phyloP scores from a whole-genome alignment of 75 land plant species.

The Selaginella tamariscina region DNA sequence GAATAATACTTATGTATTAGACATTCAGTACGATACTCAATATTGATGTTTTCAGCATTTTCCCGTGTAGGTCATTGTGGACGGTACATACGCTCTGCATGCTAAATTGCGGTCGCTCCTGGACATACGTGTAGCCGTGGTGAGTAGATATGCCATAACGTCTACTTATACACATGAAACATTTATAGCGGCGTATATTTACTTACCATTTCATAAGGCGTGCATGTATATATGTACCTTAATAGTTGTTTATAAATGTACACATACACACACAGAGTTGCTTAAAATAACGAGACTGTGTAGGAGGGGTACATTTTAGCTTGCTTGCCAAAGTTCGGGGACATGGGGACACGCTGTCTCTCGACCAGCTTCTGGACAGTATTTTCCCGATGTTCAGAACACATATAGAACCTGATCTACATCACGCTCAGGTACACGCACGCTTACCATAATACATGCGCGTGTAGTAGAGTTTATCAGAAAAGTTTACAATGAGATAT shows the following conservation, averaged over 20 bases:
- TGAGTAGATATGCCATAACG: constrained; percentile 22
- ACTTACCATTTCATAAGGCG: not conserved
- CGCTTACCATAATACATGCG: not conserved
- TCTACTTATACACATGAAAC: not conserved
- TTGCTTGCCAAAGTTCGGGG: constrained; percentile 89
- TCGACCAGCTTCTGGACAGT: constrained; percentile 92
- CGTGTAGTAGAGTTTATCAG: not conserved
- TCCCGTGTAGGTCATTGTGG: constrained; percentile 72
- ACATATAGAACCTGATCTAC: constrained; percentile 97
- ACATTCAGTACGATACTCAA: not conserved
- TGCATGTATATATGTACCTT: not conserved
- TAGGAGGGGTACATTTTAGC: constrained; percentile 96
- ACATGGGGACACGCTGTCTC: constrained; percentile 79
- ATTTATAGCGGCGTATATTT: not conserved
- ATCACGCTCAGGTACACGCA: constrained; percentile 85
- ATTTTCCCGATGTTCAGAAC: constrained; percentile 93
- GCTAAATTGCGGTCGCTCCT: constrained; percentile 65
- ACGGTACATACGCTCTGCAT: constrained; percentile 94
- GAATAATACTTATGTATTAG: no score
- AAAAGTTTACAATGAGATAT: not conserved
- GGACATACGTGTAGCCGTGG: constrained; percentile 97
- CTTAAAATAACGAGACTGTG: no score
- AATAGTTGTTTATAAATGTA: constrained; percentile 6
- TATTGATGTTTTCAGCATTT: not conserved
- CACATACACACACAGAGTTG: no score